Evolutionary conservation across 1,284 basidiomycete genomes (phyloP).

Genomic region (Grifola frondosa): DNA sequence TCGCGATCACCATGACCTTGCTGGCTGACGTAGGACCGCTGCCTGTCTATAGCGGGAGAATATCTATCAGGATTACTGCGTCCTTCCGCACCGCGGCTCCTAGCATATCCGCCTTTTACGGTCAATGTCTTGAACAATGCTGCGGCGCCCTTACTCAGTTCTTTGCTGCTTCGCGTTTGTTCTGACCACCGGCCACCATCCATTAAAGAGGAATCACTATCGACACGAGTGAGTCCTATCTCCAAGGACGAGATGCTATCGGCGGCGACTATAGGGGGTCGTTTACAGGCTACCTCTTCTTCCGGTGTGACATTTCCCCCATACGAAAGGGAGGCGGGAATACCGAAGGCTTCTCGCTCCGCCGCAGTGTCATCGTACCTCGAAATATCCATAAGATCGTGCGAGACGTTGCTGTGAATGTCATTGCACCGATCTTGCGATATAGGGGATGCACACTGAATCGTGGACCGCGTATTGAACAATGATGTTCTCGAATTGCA

Average conservation of each 20-base stretch:
- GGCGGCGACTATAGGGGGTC: constrained; percentile 33
- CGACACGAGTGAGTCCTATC: constrained; percentile 36
- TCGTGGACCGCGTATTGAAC: too few relatives aligned
- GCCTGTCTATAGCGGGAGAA: too few relatives aligned
- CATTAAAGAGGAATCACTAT: constrained; percentile 48
- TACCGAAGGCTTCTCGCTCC: constrained; percentile 32
- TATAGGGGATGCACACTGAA: too few relatives aligned
- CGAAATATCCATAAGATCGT: too few relatives aligned
- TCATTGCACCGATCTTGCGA: too few relatives aligned
- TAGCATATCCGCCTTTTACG: constrained; percentile 10
- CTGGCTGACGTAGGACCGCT: too few relatives aligned
- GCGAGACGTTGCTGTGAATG: too few relatives aligned
- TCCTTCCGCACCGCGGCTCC: not conserved
- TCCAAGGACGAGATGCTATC: constrained; percentile 28
- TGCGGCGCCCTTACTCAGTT: constrained; percentile 51
- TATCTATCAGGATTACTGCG: not conserved
- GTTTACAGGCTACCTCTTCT: constrained; percentile 45
- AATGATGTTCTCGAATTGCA: too few relatives aligned
- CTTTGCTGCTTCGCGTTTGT: constrained; percentile 29
- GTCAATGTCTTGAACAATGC: constrained; percentile 49
- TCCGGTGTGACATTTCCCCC: constrained; percentile 17
- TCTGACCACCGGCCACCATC: constrained; percentile 39
- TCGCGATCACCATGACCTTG: too few relatives aligned
- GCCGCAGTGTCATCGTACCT: too few relatives aligned
- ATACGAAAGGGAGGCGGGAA: constrained; percentile 35